A percentile compares a stretch with the other conserved stretches of the same genome.
phyloP scores from a whole-genome alignment of 352 stramenopile species.

The Aphanomyces stellatus region DNA sequence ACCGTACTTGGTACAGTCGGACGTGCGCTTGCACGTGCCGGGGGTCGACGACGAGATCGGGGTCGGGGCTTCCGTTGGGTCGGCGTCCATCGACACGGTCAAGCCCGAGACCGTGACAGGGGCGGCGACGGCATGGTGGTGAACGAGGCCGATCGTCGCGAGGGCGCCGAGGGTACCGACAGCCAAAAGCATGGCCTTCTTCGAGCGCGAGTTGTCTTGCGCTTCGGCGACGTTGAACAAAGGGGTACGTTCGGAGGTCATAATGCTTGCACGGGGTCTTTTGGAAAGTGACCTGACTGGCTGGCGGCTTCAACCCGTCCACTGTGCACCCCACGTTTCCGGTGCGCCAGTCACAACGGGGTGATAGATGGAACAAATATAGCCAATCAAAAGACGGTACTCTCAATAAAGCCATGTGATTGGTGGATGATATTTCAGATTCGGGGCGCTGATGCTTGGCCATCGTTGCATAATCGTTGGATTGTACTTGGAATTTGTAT shows the following conservation, averaged over 20 bases:
- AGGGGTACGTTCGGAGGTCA: not conserved
- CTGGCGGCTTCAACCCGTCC: not conserved
- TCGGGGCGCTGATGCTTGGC: too few species aligned
- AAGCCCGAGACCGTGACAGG: not conserved
- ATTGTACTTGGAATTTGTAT: too few species aligned
- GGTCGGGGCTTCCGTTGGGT: not conserved
- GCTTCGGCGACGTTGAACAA: not conserved
- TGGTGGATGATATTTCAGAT: too few species aligned
- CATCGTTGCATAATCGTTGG: too few species aligned
- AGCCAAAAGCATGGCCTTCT: not conserved
- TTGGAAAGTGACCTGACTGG: conserved; percentile 9
- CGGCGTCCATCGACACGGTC: not conserved
- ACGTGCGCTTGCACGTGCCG: conserved; percentile 42
- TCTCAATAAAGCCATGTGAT: not conserved
- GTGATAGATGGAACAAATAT: not conserved
- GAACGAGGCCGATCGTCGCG: not conserved
- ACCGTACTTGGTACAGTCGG: conserved; percentile 33
- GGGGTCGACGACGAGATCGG: conserved; percentile 10
- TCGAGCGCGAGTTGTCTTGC: not conserved
- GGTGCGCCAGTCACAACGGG: not conserved
- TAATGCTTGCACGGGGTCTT: not conserved
- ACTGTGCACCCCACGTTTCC: not conserved
- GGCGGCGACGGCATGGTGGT: not conserved
- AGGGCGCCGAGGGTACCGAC: not conserved
- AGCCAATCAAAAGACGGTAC: not conserved